Evolutionary conservation across 306 rosid species (phyloP).

Genomic region (Pterocarpus macrocarpus): DNA sequence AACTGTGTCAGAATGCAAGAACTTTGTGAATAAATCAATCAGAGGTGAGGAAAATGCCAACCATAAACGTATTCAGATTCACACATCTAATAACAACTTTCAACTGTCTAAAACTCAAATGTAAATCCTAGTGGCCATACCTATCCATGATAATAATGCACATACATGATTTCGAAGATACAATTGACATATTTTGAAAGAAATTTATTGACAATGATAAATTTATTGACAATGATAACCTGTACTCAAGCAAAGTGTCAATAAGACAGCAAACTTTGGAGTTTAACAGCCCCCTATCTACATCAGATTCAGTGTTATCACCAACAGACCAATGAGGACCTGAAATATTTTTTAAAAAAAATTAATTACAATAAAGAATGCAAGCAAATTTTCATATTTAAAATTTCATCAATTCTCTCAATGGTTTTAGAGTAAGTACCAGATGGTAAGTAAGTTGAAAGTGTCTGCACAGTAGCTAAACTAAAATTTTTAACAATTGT

Average conservation of each 20-base stretch:
- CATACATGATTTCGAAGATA: conserved; percentile 10
- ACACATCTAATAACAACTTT: conserved; percentile 1
- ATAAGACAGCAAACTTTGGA: conserved; percentile 77
- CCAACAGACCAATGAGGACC: conserved; percentile 65
- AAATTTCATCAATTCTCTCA: conserved; percentile 28
- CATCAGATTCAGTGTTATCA: conserved; percentile 47
- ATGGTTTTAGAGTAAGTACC: conserved; percentile 55
- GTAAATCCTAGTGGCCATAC: conserved; percentile 19
- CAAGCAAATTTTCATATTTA: background rate
- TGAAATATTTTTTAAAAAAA: conserved; percentile 42
- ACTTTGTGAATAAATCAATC: conserved; percentile 4
- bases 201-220: conserved; percentile 38
- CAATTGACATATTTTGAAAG: conserved; percentile 21
- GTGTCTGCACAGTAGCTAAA: conserved; percentile 48
- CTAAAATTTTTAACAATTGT: conserved; percentile 59
- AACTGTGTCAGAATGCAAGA: background rate
- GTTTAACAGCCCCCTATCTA: conserved; percentile 62
- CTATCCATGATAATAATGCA: conserved; percentile 10
- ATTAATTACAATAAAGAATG: conserved; percentile 33
- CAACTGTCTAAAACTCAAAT: background rate
- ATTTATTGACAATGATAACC: conserved; percentile 53
- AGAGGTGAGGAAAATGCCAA: conserved; percentile 15
- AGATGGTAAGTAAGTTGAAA: conserved; percentile 53
- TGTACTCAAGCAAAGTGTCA: conserved; percentile 78
- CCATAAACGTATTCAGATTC: background rate